Evolutionary conservation across 2,329 filamentous ascomycete genomes (phyloP), one percentile per base, ranked within the genome.

Genomic region (Biscogniauxia sp.): DNA sequence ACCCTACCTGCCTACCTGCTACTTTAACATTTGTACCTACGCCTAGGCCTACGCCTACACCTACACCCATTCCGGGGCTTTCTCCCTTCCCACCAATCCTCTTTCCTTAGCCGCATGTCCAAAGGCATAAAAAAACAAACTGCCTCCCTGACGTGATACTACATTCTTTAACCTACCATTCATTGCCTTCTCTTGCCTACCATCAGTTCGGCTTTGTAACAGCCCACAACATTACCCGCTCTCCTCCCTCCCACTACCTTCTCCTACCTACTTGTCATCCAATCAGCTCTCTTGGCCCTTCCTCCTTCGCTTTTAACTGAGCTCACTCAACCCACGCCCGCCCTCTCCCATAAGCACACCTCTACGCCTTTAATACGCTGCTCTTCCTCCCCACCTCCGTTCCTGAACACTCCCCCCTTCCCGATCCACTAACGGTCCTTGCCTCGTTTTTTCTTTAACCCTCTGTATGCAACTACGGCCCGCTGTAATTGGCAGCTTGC

Each of bases 401-500:
- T 77, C 78, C 78, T 79, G 73, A 73, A 70, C 70, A 77, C 73
- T 70, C 72, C 75, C 74, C 26, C 76, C 74, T 75, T 75, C 76
- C 76, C 73, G 76, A 73, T 77, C 78, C 76, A 78, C 78, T 75
- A 76, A 72, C 70, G 75, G 71, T 66, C 60, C 67, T 73, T 71
- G 74, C 74, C 73, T 76, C 75, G 73, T 63, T 59, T 26, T 32
- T 32, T 32, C 28, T 32, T 61, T 54, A 64, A 51, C 61, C 70
- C 68, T 72, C 69, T 72, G 71, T 72, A 72, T 72, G 69, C 68
- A 70, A 65, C 66, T 65, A 67, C 70, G 70, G 67, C 69, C 71
- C 69, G 72, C 61, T 32, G 65, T 66, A 63, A 61, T 69, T 67
- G 62, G 61, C 66, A 64, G 53, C 60, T 53, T 49, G 37, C 26